A percentile compares a stretch with the other conserved stretches of the same genome.
Conservation (phyloP, 1,284 basidiomycete species). For the Cutaneotrichosporon spelunceum region DNA sequence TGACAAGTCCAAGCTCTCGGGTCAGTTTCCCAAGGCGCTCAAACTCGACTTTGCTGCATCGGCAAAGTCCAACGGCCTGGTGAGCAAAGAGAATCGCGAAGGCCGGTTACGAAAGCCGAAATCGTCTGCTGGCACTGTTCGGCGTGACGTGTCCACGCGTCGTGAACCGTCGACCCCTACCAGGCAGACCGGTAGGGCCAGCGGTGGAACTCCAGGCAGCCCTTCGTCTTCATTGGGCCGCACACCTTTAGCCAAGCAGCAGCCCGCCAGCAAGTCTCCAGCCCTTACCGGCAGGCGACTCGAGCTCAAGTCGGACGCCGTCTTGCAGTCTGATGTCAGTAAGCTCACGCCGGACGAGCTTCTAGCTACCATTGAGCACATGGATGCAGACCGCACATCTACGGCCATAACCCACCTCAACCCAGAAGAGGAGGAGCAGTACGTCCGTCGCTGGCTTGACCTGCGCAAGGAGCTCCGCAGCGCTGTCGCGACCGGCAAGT, state of each 20-base stretch:
- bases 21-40: conserved; percentile 41
- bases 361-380: conserved; percentile 52
- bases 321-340: conserved; percentile 34
- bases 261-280: conserved; percentile 28
- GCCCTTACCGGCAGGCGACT: conserved; percentile 43
- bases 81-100: conserved; percentile 32
- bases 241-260: conserved; percentile 2
- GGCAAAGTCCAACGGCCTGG: conserved; percentile 40
- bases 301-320: conserved; percentile 33
- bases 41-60: conserved; percentile 47
- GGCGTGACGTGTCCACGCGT: neutral
- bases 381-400: conserved; percentile 47
- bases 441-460: conserved; percentile 52
- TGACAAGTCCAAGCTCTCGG: conserved; percentile 48
- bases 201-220: neutral
- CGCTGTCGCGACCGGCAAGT: conserved; percentile 46
- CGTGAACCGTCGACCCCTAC: conserved; percentile 21
- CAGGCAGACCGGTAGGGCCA: conserved; percentile 7
- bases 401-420: conserved; percentile 47
- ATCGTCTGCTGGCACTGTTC: conserved; percentile 6
- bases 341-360: conserved; percentile 53
- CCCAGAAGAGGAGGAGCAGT: conserved; percentile 54
- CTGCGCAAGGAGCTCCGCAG: conserved; percentile 52
- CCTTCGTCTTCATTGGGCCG: conserved; percentile 1
- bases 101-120: conserved; percentile 30